These are phyloP conservation scores for Sugiyamaella lignohabitans DNA, from an alignment of 805 yeast genomes.

Conservation along the genomic window DNA sequence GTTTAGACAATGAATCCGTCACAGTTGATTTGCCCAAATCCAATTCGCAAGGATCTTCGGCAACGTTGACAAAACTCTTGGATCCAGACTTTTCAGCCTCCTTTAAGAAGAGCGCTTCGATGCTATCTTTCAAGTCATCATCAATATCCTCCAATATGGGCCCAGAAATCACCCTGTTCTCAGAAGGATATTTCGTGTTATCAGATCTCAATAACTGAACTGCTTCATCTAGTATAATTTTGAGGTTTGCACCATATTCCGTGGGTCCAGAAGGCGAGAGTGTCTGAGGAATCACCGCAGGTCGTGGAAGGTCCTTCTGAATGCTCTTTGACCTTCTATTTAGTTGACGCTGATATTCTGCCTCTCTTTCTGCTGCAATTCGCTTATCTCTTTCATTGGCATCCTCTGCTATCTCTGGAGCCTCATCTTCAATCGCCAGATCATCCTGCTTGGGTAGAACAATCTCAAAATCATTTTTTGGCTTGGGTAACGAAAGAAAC, in stretches of 20 bases:
- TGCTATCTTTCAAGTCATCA: slow-evolving; percentile 13
- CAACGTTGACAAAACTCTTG: not conserved
- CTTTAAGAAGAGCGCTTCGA: slow-evolving; percentile 14
- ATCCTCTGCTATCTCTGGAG: slow-evolving; percentile 22
- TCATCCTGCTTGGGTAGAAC: slow-evolving; percentile 32
- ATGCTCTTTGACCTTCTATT: slow-evolving; percentile 42
- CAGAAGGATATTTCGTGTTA: slow-evolving; percentile 21
- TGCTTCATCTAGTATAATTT: slow-evolving; percentile 22
- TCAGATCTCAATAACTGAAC: slow-evolving; percentile 26
- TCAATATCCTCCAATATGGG: slow-evolving; percentile 20
- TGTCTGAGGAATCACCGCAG: slow-evolving; percentile 9
- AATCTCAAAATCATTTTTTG: slow-evolving; percentile 34
- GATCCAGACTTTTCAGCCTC: slow-evolving; percentile 7
- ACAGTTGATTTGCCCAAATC: not conserved
- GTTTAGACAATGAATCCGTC: slow-evolving; percentile 2
- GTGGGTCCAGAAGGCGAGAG: slow-evolving; percentile 7
- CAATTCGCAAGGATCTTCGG: not conserved
- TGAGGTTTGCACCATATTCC: not conserved
- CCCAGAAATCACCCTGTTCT: slow-evolving; percentile 1
- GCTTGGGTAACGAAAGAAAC: slow-evolving; percentile 33
- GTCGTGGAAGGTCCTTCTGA: slow-evolving; percentile 38
- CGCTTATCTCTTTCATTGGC: slow-evolving; percentile 29
- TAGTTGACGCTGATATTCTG: slow-evolving; percentile 30
- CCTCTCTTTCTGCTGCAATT: slow-evolving; percentile 16
- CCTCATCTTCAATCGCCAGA: slow-evolving; percentile 7